Conservation (phyloP, 2,329 filamentous ascomycete species). For the Zasmidium cellare region DNA sequence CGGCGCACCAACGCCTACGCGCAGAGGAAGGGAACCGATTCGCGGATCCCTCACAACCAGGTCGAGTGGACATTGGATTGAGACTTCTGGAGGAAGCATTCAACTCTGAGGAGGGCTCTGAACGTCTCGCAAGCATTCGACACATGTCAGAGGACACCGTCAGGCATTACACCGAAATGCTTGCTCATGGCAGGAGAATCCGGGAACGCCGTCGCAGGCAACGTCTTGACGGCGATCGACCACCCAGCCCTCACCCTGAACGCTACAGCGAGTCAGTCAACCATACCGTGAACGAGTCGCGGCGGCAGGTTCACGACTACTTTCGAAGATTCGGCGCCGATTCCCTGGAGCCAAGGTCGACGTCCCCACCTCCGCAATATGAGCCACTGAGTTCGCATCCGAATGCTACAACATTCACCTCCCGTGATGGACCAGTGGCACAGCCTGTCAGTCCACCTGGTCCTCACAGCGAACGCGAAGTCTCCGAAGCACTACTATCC, state of each 20-base stretch:
- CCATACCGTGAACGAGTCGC: conserved; percentile 17
- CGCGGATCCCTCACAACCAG: conserved; percentile 23
- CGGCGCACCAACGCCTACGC: conserved; percentile 34
- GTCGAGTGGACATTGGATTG: conserved; percentile 32
- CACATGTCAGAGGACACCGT: conserved; percentile 8
- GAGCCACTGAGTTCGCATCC: conserved; percentile 17
- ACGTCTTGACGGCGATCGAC: conserved; percentile 2
- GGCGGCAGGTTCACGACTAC: conserved; percentile 23
- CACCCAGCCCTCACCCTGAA: conserved; percentile 19
- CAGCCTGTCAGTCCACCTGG: conserved; percentile 31
- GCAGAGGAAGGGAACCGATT: conserved; percentile 28
- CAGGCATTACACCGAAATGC: conserved; percentile 11
- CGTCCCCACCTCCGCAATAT: conserved; percentile 29
- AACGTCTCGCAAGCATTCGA: conserved; percentile 24
- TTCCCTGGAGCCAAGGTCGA: conserved; percentile 10
- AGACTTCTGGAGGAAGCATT: conserved; percentile 33
- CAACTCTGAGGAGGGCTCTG: conserved; percentile 27
- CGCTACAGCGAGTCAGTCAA: conserved; percentile 19
- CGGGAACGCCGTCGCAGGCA: conserved; percentile 1
- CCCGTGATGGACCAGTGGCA: conserved; percentile 25
- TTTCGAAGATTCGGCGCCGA: conserved; percentile 25
- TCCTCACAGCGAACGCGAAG: conserved; percentile 22
- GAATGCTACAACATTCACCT: conserved; percentile 22
- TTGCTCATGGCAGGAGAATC: conserved; percentile 6
- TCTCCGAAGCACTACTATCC: conserved; percentile 24